These are phyloP conservation scores for Eremomyces bilateralis DNA, from an alignment of 495 filamentous ascomycete genomes.

Conservation along the genomic window DNA sequence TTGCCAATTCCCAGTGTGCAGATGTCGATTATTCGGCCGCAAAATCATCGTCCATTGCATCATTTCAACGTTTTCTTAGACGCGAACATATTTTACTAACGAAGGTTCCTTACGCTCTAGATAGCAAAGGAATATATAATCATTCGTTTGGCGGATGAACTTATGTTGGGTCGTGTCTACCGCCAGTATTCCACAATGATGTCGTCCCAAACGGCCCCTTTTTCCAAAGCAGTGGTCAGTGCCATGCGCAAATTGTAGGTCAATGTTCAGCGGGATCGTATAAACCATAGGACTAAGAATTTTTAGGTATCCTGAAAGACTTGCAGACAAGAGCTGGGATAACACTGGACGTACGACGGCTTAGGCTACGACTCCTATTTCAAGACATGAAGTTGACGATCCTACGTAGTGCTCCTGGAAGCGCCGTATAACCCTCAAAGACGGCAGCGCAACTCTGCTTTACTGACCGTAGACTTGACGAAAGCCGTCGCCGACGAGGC, in stretches of 20 bases:
- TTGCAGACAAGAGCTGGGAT: conserved; percentile 82
- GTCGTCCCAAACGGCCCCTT: conserved; percentile 42
- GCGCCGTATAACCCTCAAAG: conserved; percentile 38
- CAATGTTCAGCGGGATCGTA: neutral
- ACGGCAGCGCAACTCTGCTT: conserved; percentile 46
- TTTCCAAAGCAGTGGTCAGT: conserved; percentile 56
- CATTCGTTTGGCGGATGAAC: no score
- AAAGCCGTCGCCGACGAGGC: conserved; percentile 80
- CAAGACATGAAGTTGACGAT: neutral
- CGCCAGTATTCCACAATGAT: no score
- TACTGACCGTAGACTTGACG: conserved; percentile 84
- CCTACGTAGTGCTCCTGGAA: conserved; percentile 49
- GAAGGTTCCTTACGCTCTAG: no score
- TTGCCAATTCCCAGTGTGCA: no score
- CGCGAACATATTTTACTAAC: no score
- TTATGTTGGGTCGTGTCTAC: no score
- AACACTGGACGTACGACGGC: conserved; percentile 57
- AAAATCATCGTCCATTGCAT: no score
- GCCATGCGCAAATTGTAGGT: conserved; percentile 66
- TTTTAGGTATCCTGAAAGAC: conserved; percentile 59
- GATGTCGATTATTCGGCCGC: no score
- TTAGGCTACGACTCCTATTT: neutral
- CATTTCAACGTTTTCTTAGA: no score
- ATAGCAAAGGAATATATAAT: no score
- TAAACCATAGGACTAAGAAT: conserved; percentile 2